phyloP scores from a whole-genome alignment of 768 basidiomycete species.

The Collybiopsis luxurians region DNA sequence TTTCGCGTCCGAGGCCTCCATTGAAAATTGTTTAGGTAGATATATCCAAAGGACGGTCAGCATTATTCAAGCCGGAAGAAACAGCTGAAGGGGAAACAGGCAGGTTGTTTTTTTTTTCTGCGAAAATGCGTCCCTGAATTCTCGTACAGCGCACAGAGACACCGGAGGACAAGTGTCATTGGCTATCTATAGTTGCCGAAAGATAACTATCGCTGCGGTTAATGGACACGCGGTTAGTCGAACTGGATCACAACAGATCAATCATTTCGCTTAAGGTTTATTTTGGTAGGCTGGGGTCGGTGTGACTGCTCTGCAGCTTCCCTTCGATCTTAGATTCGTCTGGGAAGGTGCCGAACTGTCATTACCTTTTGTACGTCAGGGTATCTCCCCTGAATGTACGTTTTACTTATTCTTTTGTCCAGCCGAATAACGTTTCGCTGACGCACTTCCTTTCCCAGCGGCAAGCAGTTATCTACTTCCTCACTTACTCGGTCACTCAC shows the following conservation, averaged over 20 bases:
- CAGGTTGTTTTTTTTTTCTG: background rate
- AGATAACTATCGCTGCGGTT: constrained; percentile 50
- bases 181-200: constrained; percentile 50
- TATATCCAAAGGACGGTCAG: constrained; percentile 44
- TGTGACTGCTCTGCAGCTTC: constrained; percentile 46
- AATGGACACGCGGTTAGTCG: constrained; percentile 47
- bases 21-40: constrained; percentile 43
- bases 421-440: background rate
- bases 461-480: constrained; percentile 51
- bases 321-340: constrained; percentile 50
- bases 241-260: background rate
- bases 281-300: constrained; percentile 44
- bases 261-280: background rate
- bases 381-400: constrained; percentile 47
- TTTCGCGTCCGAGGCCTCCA: no score
- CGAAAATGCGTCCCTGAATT: background rate
- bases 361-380: constrained; percentile 49
- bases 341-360: constrained; percentile 49
- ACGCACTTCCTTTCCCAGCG: constrained; percentile 19
- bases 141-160: constrained; percentile 38
- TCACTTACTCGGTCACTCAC: constrained; percentile 48
- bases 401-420: background rate
- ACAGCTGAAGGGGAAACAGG: constrained; percentile 41
- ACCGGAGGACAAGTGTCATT: constrained; percentile 44
- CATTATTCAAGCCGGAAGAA: constrained; percentile 32